Conservation (phyloP, 2,329 filamentous ascomycete species). For the Lachnellula hyalina region DNA sequence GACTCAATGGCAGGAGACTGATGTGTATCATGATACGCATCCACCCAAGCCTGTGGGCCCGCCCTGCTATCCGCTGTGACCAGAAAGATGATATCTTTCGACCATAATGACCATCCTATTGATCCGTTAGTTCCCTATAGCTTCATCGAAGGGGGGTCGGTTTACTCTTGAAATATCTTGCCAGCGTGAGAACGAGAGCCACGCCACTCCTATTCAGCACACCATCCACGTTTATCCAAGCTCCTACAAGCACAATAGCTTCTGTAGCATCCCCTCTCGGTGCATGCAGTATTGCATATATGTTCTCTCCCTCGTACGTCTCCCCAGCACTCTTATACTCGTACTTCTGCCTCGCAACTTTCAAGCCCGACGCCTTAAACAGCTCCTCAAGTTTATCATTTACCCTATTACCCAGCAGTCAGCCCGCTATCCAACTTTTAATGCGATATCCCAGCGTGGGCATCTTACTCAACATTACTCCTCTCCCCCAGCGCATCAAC, state of each 20-base stretch:
- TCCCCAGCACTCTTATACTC: constrained; percentile 75
- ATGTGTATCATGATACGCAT: constrained; percentile 93
- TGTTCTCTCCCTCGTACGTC: constrained; percentile 74
- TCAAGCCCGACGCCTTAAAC: constrained; percentile 73
- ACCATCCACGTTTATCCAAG: constrained; percentile 77
- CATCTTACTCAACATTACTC: constrained; percentile 47
- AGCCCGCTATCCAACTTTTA: not conserved
- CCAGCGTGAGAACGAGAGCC: constrained; percentile 76
- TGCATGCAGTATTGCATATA: constrained; percentile 89
- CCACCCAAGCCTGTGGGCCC: constrained; percentile 93
- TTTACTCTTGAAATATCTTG: constrained; percentile 84
- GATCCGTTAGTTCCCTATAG: constrained; percentile 7
- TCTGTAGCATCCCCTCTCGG: constrained; percentile 95
- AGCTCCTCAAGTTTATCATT: constrained; percentile 72
- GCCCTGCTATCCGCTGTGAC: constrained; percentile 84
- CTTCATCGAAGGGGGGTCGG: constrained; percentile 14
- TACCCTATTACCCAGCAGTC: constrained; percentile 38
- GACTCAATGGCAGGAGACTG: constrained; percentile 64
- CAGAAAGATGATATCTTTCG: constrained; percentile 94
- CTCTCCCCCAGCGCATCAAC: constrained; percentile 56
- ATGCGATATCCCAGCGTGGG: not conserved
- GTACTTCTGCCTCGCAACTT: constrained; percentile 84
- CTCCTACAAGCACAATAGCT: constrained; percentile 85
- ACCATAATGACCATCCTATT: constrained; percentile 90
- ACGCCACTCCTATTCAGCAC: constrained; percentile 83